Evolutionary conservation across 2,329 filamentous ascomycete genomes (phyloP), one percentile per base, ranked within the genome.

Genomic region (Colletotrichum kahawae): DNA sequence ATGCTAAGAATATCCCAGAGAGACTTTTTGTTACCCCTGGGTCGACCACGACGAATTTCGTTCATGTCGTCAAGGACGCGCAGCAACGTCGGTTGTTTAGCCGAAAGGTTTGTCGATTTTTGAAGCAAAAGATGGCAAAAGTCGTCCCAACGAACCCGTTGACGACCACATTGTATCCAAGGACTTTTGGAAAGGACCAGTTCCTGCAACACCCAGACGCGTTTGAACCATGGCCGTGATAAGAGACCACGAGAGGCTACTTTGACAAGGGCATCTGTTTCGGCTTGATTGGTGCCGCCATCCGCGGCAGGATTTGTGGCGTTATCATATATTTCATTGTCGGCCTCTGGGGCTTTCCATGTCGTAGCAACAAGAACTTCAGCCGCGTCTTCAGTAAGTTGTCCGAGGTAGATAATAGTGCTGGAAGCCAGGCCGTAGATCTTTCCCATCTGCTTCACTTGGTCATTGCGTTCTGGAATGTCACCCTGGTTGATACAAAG

Each of bases 401-500:
- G 4, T 7, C 70, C 74, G 3, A 76, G 24, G n/a, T 74, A 27
- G 59, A 76, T 74, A 18, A 76, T 33, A 18, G 65, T 76, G 9
- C 4, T 64, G 38, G 76, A 21, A 18, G 79, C 81, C 3, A 56
- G 60, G 0, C 77, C 77, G 70, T 82, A 83, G 18, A 81, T 83
- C 38, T 74, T 69, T 12, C 80, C 78, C 81, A 82, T 82, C 64
- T 81, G 72, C 21, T 38, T 51, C 1, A 83, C 82, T 70, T 83
- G 82, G 5, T 63, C 34, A 13, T 76, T 75, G 54, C 81, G 82
- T 56, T 83, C 82, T 0, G 54, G 48, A 0, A 67, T 16, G 14
- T 81, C 70, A 7, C 33, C 9, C 68, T 83, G 81, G 72, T 83
- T 78, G 77, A 83, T 82, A 71, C 82, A 80, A 13, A 83, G 78